Evolutionary conservation across 257 asterid species (phyloP).

Genomic region (Capsicum baccatum): DNA sequence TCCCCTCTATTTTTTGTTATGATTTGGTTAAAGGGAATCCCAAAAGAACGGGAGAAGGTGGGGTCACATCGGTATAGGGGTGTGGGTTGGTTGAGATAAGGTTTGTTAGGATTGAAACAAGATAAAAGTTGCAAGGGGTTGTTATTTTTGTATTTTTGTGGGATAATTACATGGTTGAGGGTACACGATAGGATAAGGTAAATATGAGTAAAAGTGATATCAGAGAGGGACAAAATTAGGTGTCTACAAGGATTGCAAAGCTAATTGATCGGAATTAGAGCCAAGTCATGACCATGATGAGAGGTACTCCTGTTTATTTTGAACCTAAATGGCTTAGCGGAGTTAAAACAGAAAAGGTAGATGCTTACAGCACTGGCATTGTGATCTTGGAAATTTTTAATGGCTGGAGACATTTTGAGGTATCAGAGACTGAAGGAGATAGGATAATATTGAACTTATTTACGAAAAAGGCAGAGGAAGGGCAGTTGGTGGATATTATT

Average conservation of each 20-base stretch:
- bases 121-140: no score
- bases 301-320: conserved; percentile 42
- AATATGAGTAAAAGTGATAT: no score
- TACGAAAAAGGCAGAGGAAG: conserved; percentile 38
- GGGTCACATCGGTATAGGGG: no score
- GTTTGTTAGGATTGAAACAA: no score
- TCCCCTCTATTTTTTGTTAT: no score
- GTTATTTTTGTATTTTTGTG: no score
- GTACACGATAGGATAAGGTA: no score
- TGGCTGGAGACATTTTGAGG: conserved; percentile 34
- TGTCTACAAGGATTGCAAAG: conserved; percentile 32
- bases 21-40: no score
- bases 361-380: conserved; percentile 40
- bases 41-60: no score
- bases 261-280: conserved; percentile 40
- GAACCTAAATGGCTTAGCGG: conserved; percentile 40
- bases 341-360: conserved; percentile 38
- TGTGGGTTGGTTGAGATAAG: no score
- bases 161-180: no score
- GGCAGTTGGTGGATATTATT: conserved; percentile 33
- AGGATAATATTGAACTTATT: conserved; percentile 32
- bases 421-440: conserved; percentile 30
- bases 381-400: conserved; percentile 38
- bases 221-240: no score
- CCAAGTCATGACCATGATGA: conserved; percentile 38